phyloP scores from a whole-genome alignment of 1,284 basidiomycete genomes.

The Moesziomyces sp. region DNA sequence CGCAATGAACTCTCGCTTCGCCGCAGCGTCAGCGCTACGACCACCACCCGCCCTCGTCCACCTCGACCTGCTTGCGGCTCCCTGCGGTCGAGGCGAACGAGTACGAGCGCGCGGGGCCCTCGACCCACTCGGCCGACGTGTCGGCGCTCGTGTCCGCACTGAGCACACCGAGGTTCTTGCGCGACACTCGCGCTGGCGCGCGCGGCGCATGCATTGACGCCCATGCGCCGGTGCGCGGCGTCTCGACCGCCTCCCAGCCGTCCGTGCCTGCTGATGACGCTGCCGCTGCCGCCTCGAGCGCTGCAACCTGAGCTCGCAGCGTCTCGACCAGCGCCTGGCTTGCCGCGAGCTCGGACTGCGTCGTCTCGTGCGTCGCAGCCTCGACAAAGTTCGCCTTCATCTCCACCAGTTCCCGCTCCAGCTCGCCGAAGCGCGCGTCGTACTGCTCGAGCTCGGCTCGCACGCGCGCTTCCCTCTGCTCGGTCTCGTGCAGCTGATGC shows the following conservation, averaged over 20 bases:
- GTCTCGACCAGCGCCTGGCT: slow-evolving; percentile 36
- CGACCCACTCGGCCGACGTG: slow-evolving; percentile 3
- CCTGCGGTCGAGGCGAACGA: slow-evolving; percentile 20
- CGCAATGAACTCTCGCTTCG: not conserved
- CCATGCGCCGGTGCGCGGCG: slow-evolving; percentile 21
- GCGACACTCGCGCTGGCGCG: not conserved
- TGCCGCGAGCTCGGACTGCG: slow-evolving; percentile 21
- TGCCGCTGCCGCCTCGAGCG: slow-evolving; percentile 7
- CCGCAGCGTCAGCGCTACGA: slow-evolving; percentile 3
- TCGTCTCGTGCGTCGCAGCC: slow-evolving; percentile 18
- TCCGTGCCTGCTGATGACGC: not conserved
- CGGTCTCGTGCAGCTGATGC: slow-evolving; percentile 23
- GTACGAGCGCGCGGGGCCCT: too few relatives aligned
- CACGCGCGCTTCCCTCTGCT: slow-evolving; percentile 27
- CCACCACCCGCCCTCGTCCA: slow-evolving; percentile 51
- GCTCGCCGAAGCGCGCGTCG: slow-evolving; percentile 41
- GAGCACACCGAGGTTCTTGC: not conserved
- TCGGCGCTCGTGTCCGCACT: not conserved
- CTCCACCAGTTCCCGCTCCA: slow-evolving; percentile 48
- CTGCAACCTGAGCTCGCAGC: slow-evolving; percentile 27
- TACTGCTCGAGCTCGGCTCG: slow-evolving; percentile 28
- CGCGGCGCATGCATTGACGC: slow-evolving; percentile 40
- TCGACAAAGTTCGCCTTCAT: slow-evolving; percentile 53
- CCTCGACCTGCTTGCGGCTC: slow-evolving; percentile 27
- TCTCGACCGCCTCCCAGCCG: slow-evolving; percentile 27